phyloP scores from a whole-genome alignment of 148 eudicot genomes.

The Rhododendron williamsianum region DNA sequence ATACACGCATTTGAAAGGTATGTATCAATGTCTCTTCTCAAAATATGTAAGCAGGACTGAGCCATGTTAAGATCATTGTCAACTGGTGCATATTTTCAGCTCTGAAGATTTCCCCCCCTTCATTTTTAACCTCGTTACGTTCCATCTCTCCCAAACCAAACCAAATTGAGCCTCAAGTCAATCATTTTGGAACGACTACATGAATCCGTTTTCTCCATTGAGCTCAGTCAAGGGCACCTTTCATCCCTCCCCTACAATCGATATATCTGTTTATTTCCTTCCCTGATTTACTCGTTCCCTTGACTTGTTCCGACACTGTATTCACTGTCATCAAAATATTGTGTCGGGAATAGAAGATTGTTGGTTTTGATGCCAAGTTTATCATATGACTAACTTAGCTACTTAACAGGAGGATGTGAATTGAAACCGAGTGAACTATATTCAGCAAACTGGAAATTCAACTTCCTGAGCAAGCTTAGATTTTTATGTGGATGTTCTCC shows the following conservation, averaged over 20 bases:
- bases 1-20: slow-evolving; percentile 66
- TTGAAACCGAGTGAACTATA: background rate
- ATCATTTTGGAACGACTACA: too few relatives aligned
- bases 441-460: background rate
- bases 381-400: background rate
- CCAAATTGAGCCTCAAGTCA: too few relatives aligned
- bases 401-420: background rate
- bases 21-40: background rate
- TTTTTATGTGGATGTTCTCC: background rate
- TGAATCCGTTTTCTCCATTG: too few relatives aligned
- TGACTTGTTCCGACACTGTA: background rate
- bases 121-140: background rate
- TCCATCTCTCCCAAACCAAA: background rate
- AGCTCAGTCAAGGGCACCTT: background rate
- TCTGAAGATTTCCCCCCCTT: background rate
- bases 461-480: background rate
- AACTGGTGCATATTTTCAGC: background rate
- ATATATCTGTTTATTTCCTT: background rate
- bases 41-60: background rate
- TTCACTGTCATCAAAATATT: background rate
- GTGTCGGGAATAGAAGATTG: background rate
- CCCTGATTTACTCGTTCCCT: background rate
- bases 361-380: background rate
- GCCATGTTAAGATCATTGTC: background rate
- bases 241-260: too few relatives aligned